These are phyloP conservation scores for Triticum turgidum DNA, from an alignment of 176 grass and related monocot genomes.

Conservation along the genomic window DNA sequence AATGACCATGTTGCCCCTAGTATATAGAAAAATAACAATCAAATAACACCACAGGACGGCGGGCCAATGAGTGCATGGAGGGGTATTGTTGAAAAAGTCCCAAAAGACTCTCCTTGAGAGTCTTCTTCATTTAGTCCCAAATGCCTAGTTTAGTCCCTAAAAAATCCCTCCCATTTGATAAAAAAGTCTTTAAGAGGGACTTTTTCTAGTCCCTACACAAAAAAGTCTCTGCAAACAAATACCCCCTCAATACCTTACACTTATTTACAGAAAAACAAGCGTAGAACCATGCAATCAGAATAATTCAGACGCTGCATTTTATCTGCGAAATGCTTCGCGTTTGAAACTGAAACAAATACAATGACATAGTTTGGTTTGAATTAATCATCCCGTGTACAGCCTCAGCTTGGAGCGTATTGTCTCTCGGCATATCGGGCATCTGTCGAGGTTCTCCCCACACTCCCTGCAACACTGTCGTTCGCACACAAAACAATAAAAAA, in stretches of 20 bases:
- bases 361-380: neutral
- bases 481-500: neutral
- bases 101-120: no score
- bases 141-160: no score
- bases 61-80: no score
- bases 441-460: slow-evolving; percentile 72
- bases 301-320: neutral
- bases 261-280: neutral
- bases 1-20: no score
- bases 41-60: no score
- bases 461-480: slow-evolving; percentile 79
- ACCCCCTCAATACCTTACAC: neutral
- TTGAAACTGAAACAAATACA: neutral
- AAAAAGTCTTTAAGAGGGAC: no score
- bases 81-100: no score
- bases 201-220: no score
- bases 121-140: no score
- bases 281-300: slow-evolving; percentile 16
- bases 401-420: slow-evolving; percentile 69
- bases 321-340: neutral
- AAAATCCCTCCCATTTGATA: no score
- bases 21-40: no score
- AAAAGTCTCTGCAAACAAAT: no score
- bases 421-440: slow-evolving; percentile 85
- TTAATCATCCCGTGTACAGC: slow-evolving; percentile 65